A percentile compares a stretch with the other conserved stretches of the same genome.
phyloP scores from a whole-genome alignment of 345 rosid genomes.

The Bruguiera parviflora region DNA sequence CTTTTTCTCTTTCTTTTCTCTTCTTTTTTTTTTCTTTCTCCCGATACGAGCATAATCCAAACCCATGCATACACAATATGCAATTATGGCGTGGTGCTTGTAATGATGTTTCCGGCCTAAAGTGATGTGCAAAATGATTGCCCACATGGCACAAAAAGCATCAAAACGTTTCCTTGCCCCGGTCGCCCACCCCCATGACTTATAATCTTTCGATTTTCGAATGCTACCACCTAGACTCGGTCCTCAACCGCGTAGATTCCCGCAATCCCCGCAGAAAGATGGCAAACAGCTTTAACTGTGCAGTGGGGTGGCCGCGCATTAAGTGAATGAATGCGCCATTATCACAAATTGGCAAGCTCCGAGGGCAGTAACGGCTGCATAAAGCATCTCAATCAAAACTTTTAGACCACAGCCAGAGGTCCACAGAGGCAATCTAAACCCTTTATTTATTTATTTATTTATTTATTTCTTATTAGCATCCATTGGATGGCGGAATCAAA shows the following conservation, averaged over 20 bases:
- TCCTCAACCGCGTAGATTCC: not conserved
- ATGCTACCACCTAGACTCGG: not conserved
- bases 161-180: conserved; percentile 2
- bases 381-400: not conserved
- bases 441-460: not conserved
- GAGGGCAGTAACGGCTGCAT: conserved; percentile 1
- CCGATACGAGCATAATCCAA: not conserved
- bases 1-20: too few relatives aligned
- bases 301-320: conserved; percentile 20
- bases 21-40: too few relatives aligned
- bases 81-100: conserved; percentile 9
- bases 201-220: not conserved
- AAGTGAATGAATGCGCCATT: conserved; percentile 14
- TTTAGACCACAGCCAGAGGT: not conserved
- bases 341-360: not conserved
- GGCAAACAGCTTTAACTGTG: not conserved
- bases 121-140: conserved; percentile 35
- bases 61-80: not conserved
- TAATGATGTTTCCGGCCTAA: conserved; percentile 26
- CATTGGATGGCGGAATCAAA: not conserved
- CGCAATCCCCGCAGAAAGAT: conserved; percentile 37
- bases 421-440: not conserved
- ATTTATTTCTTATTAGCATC: conserved; percentile 3
- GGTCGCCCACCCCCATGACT: conserved; percentile 18
- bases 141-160: not conserved